Conservation (phyloP, 2,329 filamentous ascomycete genomes). For the Malbranchea cinnamomea region DNA sequence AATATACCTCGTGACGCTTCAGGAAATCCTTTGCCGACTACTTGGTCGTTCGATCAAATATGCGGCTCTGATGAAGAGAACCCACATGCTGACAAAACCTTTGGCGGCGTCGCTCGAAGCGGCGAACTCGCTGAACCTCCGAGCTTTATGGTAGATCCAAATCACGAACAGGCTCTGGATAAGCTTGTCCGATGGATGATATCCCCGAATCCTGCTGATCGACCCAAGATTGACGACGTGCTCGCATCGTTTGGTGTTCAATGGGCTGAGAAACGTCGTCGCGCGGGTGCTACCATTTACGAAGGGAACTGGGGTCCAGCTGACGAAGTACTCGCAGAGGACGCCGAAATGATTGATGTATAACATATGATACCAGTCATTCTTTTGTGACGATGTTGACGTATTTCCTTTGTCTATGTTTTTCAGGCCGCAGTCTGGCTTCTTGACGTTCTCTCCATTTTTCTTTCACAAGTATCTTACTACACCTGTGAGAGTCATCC, state of each 20-base stretch:
- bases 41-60: constrained; percentile 29
- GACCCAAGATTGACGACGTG: constrained; percentile 61
- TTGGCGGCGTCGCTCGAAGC: constrained; percentile 20
- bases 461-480: too few relatives aligned
- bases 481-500: too few relatives aligned
- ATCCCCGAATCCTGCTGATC: constrained; percentile 52
- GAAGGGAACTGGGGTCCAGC: constrained; percentile 90
- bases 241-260: constrained; percentile 57
- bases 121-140: constrained; percentile 57
- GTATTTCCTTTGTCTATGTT: too few relatives aligned
- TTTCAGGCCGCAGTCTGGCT: too few relatives aligned
- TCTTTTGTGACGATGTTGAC: too few relatives aligned
- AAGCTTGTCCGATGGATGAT: constrained; percentile 82
- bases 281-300: constrained; percentile 83
- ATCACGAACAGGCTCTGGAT: constrained; percentile 62
- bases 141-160: constrained; percentile 70
- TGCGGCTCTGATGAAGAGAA: constrained; percentile 23
- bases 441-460: too few relatives aligned
- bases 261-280: constrained; percentile 65
- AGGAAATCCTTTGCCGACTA: constrained; percentile 46
- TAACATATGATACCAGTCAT: too few relatives aligned
- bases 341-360: constrained; percentile 51
- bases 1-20: constrained; percentile 59
- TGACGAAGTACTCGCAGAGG: constrained; percentile 43
- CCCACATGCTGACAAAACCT: constrained; percentile 4